A percentile compares a stretch with the other conserved stretches of the same genome.
Evolutionary conservation across 2,329 filamentous ascomycete genomes (phyloP).

Genomic region (Cladosporium cucumerinum): DNA sequence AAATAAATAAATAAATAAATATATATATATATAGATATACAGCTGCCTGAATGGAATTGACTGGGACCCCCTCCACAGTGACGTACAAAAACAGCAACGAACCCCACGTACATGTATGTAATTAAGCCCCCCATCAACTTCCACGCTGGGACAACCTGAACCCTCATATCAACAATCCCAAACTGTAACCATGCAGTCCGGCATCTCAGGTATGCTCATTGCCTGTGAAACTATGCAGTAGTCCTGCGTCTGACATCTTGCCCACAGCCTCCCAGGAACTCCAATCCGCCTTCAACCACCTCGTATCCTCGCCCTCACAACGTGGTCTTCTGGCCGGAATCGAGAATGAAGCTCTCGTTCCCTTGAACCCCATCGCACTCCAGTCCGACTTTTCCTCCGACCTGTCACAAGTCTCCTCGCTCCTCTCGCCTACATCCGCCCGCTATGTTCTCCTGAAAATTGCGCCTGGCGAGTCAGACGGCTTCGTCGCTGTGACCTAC

Average conservation of each 20-base stretch:
- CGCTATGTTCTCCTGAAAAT: constrained; percentile 74
- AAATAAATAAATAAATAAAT: no score
- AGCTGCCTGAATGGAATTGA: not conserved
- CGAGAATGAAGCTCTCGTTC: constrained; percentile 63
- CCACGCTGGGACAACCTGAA: not conserved
- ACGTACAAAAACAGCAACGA: constrained; percentile 1
- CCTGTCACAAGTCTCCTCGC: constrained; percentile 58
- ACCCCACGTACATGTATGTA: not conserved
- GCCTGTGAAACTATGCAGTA: not conserved
- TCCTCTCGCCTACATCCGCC: constrained; percentile 64
- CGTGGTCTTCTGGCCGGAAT: constrained; percentile 73
- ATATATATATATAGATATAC: no score
- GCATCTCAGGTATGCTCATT: constrained; percentile 62
- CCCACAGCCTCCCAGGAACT: constrained; percentile 71
- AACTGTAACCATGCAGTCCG: constrained; percentile 64
- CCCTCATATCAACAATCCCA: not conserved
- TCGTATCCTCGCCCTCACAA: constrained; percentile 59
- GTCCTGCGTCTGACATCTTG: constrained; percentile 12
- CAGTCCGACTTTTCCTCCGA: constrained; percentile 60
- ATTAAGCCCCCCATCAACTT: not conserved
- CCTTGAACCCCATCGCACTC: constrained; percentile 54
- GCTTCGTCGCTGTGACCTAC: constrained; percentile 70
- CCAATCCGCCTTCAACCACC: constrained; percentile 65
- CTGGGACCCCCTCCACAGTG: not conserved
- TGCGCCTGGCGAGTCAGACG: constrained; percentile 46